Percentiles rank a stretch among this genome's conserved stretches.
phyloP scores from a whole-genome alignment of 2,329 filamentous ascomycete species.

The Dactylellina drechsleri region DNA sequence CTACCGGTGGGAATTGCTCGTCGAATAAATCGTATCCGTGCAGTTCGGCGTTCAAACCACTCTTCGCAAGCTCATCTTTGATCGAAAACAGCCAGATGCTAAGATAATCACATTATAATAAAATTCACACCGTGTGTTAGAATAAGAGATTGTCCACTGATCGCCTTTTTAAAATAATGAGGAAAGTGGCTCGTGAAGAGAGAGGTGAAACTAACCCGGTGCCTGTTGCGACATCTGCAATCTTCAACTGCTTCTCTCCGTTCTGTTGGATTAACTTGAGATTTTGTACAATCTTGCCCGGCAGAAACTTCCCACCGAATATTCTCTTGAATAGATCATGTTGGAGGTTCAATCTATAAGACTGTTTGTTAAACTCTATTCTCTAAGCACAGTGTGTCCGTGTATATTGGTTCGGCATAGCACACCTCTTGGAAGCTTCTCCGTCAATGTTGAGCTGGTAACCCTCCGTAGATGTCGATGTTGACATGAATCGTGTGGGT shows the following conservation, averaged over 20 bases:
- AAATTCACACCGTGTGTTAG: neutral
- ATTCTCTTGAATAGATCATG: conserved; percentile 37
- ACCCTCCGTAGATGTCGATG: conserved; percentile 25
- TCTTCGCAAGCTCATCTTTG: conserved; percentile 22
- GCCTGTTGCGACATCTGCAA: conserved; percentile 44
- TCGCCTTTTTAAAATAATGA: too few species aligned
- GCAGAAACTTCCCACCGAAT: conserved; percentile 36
- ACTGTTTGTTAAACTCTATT: neutral
- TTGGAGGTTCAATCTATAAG: conserved; percentile 37
- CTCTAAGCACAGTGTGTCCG: neutral
- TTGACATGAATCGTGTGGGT: neutral
- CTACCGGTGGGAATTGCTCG: conserved; percentile 37
- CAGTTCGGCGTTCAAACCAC: conserved; percentile 22
- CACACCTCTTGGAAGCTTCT: conserved; percentile 43
- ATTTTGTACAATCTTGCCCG: conserved; percentile 9
- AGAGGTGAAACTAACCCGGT: conserved; percentile 24
- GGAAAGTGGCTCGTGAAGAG: too few species aligned
- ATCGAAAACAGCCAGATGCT: conserved; percentile 51
- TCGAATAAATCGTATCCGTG: conserved; percentile 42
- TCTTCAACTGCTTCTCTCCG: conserved; percentile 17
- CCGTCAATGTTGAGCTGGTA: conserved; percentile 44
- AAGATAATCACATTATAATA: neutral
- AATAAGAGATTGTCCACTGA: too few species aligned
- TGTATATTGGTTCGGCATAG: neutral
- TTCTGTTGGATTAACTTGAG: conserved; percentile 7